phyloP scores from a whole-genome alignment of 2,329 filamentous ascomycete species.

The Shiraia sp. region DNA sequence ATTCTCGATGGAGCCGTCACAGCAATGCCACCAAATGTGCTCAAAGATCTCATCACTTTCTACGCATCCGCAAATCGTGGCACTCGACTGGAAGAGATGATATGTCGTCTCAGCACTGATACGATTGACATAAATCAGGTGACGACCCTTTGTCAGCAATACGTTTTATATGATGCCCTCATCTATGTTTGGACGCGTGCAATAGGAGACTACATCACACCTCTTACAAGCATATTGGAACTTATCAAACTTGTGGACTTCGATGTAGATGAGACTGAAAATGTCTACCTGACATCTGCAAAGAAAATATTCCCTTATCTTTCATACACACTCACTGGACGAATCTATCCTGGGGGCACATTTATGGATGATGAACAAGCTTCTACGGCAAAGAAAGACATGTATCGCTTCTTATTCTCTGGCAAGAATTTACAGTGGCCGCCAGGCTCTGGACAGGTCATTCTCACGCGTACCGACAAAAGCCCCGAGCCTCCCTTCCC shows the following conservation, averaged over 20 bases:
- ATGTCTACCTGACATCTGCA: constrained; percentile 69
- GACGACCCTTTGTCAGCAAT: constrained; percentile 85
- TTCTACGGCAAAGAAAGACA: constrained; percentile 76
- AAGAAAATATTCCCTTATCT: constrained; percentile 94
- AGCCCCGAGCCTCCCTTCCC: constrained; percentile 76
- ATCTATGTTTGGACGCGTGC: constrained; percentile 97
- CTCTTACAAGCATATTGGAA: constrained; percentile 78
- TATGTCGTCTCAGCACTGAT: constrained; percentile 86
- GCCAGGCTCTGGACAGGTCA: constrained; percentile 61
- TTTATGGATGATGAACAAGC: constrained; percentile 73
- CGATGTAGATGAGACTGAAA: constrained; percentile 61
- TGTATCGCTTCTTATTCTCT: constrained; percentile 94
- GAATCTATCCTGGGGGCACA: constrained; percentile 87
- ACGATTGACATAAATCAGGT: constrained; percentile 95
- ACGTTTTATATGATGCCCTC: constrained; percentile 90
- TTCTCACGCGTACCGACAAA: constrained; percentile 61
- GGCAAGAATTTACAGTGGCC: constrained; percentile 79
- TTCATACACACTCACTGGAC: constrained; percentile 85
- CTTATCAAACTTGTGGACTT: constrained; percentile 62
- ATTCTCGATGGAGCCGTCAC: constrained; percentile 78
- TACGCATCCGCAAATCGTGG: constrained; percentile 78
- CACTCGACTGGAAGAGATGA: constrained; percentile 84
- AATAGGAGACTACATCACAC: constrained; percentile 85
- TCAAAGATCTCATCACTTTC: constrained; percentile 83
- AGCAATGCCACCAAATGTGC: constrained; percentile 75